A percentile compares a stretch with the other conserved stretches of the same genome.
Evolutionary conservation across 805 yeast genomes (phyloP).

Genomic region (Isabelozyma pseudorhagii): DNA sequence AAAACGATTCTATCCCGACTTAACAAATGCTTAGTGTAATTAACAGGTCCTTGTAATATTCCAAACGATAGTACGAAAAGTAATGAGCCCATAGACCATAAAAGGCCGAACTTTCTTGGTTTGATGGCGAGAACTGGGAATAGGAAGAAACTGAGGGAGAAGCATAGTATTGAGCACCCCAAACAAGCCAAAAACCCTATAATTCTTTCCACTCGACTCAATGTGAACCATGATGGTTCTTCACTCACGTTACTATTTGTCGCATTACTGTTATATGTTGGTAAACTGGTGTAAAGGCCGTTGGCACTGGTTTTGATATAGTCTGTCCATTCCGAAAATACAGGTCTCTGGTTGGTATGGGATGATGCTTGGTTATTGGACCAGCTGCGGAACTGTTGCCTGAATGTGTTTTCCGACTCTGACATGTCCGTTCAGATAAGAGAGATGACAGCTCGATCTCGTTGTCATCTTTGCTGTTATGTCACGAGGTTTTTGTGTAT

Average conservation of each 20-base stretch:
- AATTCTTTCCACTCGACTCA: conserved; percentile 77
- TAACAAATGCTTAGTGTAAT: conserved; percentile 68
- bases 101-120: conserved; percentile 85
- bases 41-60: conserved; percentile 86
- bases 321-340: conserved; percentile 41
- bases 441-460: not conserved
- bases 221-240: conserved; percentile 75
- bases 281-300: conserved; percentile 63
- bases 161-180: conserved; percentile 75
- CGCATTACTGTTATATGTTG: conserved; percentile 48
- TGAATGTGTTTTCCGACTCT: conserved; percentile 31
- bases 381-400: conserved; percentile 35
- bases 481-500: not conserved
- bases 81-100: conserved; percentile 90
- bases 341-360: conserved; percentile 17
- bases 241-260: conserved; percentile 29
- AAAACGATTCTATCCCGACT: conserved; percentile 78
- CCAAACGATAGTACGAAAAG: conserved; percentile 88
- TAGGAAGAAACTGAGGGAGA: conserved; percentile 73
- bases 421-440: conserved; percentile 11
- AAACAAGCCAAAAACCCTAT: conserved; percentile 76
- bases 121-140: conserved; percentile 87
- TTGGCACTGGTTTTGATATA: conserved; percentile 43
- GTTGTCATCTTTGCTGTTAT: not conserved
- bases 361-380: conserved; percentile 6